Conservation (phyloP, 1,284 basidiomycete genomes). For the Boletus mariae region DNA sequence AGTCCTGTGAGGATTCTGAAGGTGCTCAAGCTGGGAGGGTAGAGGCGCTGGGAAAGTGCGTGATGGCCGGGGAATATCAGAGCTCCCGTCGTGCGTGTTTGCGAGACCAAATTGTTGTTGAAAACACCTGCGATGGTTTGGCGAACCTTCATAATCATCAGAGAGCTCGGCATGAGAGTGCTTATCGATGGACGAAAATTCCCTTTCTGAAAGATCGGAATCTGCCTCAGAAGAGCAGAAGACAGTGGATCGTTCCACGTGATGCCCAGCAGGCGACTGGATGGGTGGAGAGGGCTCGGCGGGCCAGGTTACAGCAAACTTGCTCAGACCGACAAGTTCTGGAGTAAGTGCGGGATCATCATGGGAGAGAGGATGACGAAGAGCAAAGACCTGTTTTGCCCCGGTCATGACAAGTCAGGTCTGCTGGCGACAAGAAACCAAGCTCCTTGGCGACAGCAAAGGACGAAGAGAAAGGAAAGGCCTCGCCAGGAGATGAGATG, state of each 20-base stretch:
- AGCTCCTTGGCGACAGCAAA: constrained; percentile 14
- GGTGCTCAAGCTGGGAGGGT: constrained; percentile 61
- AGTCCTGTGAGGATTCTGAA: constrained; percentile 59
- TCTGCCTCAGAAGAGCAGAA: constrained; percentile 50
- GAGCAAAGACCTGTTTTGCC: constrained; percentile 30
- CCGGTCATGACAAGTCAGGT: constrained; percentile 27
- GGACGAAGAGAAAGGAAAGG: constrained; percentile 14
- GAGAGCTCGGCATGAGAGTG: constrained; percentile 32
- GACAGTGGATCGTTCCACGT: constrained; percentile 35
- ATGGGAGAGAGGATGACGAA: constrained; percentile 25
- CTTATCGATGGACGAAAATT: constrained; percentile 31
- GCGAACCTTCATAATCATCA: constrained; percentile 30
- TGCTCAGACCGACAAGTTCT: constrained; percentile 42
- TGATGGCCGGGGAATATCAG: constrained; percentile 50
- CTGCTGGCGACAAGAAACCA: constrained; percentile 11
- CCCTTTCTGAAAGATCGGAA: constrained; percentile 45
- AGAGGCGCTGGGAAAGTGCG: constrained; percentile 71
- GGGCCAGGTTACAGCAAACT: constrained; percentile 52
- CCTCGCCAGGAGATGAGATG: constrained; percentile 31
- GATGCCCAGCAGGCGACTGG: constrained; percentile 28
- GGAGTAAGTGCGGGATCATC: constrained; percentile 36
- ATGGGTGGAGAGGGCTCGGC: constrained; percentile 37
- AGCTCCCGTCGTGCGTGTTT: constrained; percentile 21
- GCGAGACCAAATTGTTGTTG: constrained; percentile 26
- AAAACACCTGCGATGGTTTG: constrained; percentile 22